Evolutionary conservation across 2,329 filamentous ascomycete genomes (phyloP).

Genomic region (Talaromyces sp.): DNA sequence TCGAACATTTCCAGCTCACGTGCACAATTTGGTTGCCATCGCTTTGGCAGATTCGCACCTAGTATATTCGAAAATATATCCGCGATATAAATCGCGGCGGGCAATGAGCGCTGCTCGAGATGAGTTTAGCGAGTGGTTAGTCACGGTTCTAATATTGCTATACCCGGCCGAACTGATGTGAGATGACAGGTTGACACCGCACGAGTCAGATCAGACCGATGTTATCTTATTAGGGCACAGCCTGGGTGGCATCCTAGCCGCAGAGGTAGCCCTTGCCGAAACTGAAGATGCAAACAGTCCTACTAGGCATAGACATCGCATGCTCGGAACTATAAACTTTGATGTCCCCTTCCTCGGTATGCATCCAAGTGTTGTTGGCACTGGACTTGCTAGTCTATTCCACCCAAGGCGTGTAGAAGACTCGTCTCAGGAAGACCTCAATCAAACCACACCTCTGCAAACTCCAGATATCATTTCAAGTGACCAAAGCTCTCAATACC

Average conservation of each 20-base stretch:
- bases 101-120: constrained; percentile 66
- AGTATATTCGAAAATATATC: constrained; percentile 72
- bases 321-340: constrained; percentile 77
- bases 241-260: constrained; percentile 81
- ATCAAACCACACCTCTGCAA: constrained; percentile 11
- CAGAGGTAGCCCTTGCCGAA: constrained; percentile 69
- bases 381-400: constrained; percentile 78
- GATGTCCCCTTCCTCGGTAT: constrained; percentile 87
- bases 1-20: constrained; percentile 80
- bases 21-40: constrained; percentile 70
- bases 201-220: constrained; percentile 72
- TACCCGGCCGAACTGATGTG: background rate
- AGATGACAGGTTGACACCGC: constrained; percentile 63
- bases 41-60: constrained; percentile 70
- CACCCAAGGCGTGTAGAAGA: constrained; percentile 39
- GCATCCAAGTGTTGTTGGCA: constrained; percentile 82
- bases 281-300: constrained; percentile 21
- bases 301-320: constrained; percentile 64
- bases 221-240: constrained; percentile 82
- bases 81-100: constrained; percentile 44
- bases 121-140: constrained; percentile 75
- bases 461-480: background rate
- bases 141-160: background rate
- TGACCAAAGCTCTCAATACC: background rate
- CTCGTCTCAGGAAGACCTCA: constrained; percentile 20